phyloP scores from a whole-genome alignment of 805 yeast species.

The Sugiyamaella boreocaroliniensis region DNA sequence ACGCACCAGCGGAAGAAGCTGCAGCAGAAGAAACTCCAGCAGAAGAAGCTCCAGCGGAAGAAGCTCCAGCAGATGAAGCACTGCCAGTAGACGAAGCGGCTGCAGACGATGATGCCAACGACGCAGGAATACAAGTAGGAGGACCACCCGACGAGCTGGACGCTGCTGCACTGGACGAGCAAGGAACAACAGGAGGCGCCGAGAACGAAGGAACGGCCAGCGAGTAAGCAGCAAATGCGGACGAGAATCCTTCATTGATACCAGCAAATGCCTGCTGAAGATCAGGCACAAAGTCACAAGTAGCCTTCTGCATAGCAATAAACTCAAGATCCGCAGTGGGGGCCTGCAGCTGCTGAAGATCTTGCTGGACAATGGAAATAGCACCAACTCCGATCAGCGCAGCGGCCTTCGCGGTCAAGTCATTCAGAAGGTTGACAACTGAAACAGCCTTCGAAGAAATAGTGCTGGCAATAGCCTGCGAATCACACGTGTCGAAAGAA shows the following conservation, averaged over 20 bases:
- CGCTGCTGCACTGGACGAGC: background rate
- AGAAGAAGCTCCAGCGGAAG: background rate
- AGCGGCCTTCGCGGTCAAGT: slow-evolving; percentile 20
- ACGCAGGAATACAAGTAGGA: background rate
- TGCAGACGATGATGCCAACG: slow-evolving; percentile 2
- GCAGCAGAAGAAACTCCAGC: background rate
- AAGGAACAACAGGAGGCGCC: slow-evolving; percentile 1
- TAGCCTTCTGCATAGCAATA: slow-evolving; percentile 12
- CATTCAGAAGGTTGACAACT: slow-evolving; percentile 18
- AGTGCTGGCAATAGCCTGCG: slow-evolving; percentile 9
- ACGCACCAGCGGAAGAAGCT: background rate
- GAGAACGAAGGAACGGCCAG: background rate
- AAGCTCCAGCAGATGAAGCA: background rate
- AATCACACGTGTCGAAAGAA: slow-evolving; percentile 11
- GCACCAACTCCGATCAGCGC: slow-evolving; percentile 24
- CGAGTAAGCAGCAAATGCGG: slow-evolving; percentile 10
- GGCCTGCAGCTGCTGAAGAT: slow-evolving; percentile 18
- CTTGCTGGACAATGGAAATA: slow-evolving; percentile 19
- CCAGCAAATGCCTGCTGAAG: slow-evolving; percentile 11
- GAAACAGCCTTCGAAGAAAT: slow-evolving; percentile 12
- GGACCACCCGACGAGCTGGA: background rate
- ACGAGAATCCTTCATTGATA: slow-evolving; percentile 5
- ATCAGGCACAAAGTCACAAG: slow-evolving; percentile 13
- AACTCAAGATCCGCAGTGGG: slow-evolving; percentile 19
- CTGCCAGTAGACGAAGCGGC: background rate